Evolutionary conservation across 768 basidiomycete species (phyloP).

Genomic region (Gymnopilus junonius): DNA sequence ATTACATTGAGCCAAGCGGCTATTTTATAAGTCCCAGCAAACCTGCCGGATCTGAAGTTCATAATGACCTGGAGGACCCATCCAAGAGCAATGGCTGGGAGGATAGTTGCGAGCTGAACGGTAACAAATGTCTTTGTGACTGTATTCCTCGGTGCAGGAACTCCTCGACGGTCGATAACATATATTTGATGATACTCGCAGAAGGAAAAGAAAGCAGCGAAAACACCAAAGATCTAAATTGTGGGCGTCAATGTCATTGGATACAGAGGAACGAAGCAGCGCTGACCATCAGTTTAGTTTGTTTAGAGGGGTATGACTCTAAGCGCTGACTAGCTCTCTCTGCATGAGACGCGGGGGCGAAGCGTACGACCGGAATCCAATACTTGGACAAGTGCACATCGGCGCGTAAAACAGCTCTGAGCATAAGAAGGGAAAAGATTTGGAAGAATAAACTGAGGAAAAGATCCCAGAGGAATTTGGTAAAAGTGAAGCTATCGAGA

Average conservation of each 20-base stretch:
- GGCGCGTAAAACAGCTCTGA: conserved; percentile 27
- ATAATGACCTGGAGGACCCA: conserved; percentile 13
- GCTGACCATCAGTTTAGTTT: conserved; percentile 1
- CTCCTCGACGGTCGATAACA: neutral
- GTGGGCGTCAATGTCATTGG: neutral
- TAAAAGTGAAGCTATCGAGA: neutral
- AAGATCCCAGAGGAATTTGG: neutral
- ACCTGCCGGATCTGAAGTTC: conserved; percentile 13
- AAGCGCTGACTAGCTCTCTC: conserved; percentile 32
- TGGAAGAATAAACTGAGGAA: conserved; percentile 1
- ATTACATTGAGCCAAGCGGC: neutral
- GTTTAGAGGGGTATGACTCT: neutral
- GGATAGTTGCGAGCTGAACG: neutral
- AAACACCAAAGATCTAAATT: neutral
- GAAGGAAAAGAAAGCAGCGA: neutral
- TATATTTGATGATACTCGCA: neutral
- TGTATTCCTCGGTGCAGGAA: neutral
- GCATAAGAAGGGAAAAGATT: conserved; percentile 27
- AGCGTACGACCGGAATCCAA: conserved; percentile 24
- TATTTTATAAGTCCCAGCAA: conserved; percentile 14
- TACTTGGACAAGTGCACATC: conserved; percentile 21
- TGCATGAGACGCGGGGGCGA: conserved; percentile 26
- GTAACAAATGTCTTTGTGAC: neutral
- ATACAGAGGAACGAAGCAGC: neutral
- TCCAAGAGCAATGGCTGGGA: conserved; percentile 9